phyloP scores from a whole-genome alignment of 1,284 basidiomycete species.

The Chalciporus sp. region DNA sequence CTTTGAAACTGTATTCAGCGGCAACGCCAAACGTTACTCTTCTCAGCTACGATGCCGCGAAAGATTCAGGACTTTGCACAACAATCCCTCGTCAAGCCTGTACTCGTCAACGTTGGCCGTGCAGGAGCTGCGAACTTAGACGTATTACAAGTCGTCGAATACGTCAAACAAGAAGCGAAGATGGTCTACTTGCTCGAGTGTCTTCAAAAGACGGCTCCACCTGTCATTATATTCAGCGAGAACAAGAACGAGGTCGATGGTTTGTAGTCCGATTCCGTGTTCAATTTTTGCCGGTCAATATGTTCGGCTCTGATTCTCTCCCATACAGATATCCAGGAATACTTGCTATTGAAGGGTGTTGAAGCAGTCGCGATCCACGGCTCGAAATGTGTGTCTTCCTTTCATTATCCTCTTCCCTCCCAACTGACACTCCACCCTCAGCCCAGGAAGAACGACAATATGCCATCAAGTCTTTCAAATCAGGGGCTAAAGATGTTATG shows the following conservation, averaged over 20 bases:
- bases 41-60: conserved; percentile 98
- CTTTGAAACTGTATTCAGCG: conserved; percentile 48
- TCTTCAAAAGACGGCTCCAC: conserved; percentile 97
- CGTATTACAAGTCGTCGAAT: conserved; percentile 97
- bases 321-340: conserved; percentile 91
- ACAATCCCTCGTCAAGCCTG: conserved; percentile 89
- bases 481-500: conserved; percentile 98
- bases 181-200: conserved; percentile 99
- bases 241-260: conserved; percentile 99
- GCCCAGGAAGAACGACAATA: conserved; percentile 99
- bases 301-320: background rate
- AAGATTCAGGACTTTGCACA: conserved; percentile 99
- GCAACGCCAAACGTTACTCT: conserved; percentile 95
- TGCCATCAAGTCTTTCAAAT: conserved; percentile 96
- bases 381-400: conserved; percentile 74
- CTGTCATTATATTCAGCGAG: conserved; percentile 97
- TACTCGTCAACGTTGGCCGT: conserved; percentile 96
- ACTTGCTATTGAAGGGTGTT: conserved; percentile 93
- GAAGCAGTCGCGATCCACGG: conserved; percentile 99
- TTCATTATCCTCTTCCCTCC: background rate
- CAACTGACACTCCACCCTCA: conserved; percentile 34
- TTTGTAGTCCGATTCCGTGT: conserved; percentile 37
- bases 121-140: conserved; percentile 98
- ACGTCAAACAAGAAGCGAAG: conserved; percentile 98
- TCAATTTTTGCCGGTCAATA: background rate